phyloP scores from a whole-genome alignment of 345 rosid species.

The Eucalyptus regnans region DNA sequence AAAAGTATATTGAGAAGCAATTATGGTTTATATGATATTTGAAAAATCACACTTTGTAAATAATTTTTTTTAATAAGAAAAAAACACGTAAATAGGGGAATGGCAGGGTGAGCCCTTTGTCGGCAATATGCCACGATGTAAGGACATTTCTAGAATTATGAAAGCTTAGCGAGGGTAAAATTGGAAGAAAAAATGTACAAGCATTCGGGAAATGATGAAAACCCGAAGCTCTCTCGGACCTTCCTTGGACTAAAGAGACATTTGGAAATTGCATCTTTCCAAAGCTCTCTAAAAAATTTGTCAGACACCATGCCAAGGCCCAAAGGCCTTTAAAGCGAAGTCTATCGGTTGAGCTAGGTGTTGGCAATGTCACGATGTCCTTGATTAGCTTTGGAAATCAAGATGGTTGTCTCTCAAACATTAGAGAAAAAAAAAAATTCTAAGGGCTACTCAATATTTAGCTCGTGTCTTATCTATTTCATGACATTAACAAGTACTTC shows the following conservation, averaged over 20 bases:
- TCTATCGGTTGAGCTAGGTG: neutral
- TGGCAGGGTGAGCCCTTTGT: neutral
- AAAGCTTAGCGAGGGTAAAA: neutral
- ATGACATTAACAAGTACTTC: neutral
- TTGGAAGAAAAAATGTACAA: neutral
- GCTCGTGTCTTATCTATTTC: neutral
- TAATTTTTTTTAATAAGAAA: neutral
- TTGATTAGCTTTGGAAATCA: neutral
- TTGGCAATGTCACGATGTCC: neutral
- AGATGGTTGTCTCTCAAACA: neutral
- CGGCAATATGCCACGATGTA: accelerated
- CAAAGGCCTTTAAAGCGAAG: neutral
- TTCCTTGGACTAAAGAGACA: neutral
- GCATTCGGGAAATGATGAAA: neutral
- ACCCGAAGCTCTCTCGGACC: neutral
- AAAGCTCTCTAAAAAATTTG: neutral
- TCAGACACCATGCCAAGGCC: neutral
- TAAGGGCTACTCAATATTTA: neutral
- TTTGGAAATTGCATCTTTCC: neutral
- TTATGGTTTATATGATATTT: neutral
- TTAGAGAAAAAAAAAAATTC: neutral
- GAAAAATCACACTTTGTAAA: neutral
- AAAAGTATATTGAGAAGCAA: neutral
- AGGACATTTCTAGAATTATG: neutral
- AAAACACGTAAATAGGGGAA: neutral